These are phyloP conservation scores for Stachybotrys chartarum DNA, from an alignment of 2,329 filamentous ascomycete species.

Conservation along the genomic window DNA sequence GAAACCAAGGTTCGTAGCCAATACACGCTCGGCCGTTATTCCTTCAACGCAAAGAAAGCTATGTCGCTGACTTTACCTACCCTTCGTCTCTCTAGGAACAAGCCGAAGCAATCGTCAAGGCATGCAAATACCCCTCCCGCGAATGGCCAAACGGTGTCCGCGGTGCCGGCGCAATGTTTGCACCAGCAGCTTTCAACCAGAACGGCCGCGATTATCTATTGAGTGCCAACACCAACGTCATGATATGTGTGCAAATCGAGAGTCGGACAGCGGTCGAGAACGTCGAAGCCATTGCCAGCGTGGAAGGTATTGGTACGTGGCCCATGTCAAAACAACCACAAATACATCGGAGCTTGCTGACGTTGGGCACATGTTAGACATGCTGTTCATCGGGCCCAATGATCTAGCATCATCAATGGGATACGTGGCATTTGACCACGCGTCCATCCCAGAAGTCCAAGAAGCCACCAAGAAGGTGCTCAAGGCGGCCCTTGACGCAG, in stretches of 20 bases:
- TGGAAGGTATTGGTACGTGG: constrained; percentile 22
- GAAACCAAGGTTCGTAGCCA: constrained; percentile 9
- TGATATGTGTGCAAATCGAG: constrained; percentile 15
- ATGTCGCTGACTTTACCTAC: neutral
- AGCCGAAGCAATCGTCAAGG: constrained; percentile 15
- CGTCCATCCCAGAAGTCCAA: constrained; percentile 19
- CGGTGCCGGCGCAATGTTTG: constrained; percentile 21
- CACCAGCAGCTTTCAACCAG: constrained; percentile 17
- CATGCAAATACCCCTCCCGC: constrained; percentile 17
- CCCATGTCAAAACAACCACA: neutral
- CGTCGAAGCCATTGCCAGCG: constrained; percentile 23
- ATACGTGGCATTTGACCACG: constrained; percentile 23
- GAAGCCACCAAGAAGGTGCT: constrained; percentile 16
- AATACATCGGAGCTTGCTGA: neutral
- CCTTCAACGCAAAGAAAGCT: neutral
- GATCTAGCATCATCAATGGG: constrained; percentile 25
- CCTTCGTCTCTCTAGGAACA: constrained; percentile 7
- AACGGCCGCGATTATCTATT: constrained; percentile 15
- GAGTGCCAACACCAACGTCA: constrained; percentile 13
- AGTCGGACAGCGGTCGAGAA: constrained; percentile 22
- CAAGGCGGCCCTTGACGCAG: constrained; percentile 17
- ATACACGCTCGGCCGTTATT: neutral
- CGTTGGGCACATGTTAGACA: constrained; percentile 12
- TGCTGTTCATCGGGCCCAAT: constrained; percentile 35
- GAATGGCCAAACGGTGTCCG: constrained; percentile 14